Conservation (phyloP, 495 filamentous ascomycete species). For the Penicillium dipodomyicola region DNA sequence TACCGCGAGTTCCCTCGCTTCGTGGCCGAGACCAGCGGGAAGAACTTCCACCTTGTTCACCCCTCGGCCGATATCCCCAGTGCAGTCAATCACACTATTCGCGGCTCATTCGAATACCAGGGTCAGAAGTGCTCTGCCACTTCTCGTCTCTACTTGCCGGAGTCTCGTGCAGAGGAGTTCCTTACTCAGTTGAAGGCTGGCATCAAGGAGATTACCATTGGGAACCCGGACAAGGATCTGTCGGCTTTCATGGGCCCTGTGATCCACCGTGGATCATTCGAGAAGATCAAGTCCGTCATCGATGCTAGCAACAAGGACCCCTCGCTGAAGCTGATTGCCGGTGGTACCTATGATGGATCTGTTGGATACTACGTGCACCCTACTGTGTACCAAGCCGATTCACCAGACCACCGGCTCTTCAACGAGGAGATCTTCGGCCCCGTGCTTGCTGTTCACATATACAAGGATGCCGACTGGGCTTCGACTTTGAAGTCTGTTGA, state of each 20-base stretch:
- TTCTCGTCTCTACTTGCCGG: conserved; percentile 71
- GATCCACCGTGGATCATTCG: conserved; percentile 69
- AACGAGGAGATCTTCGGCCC: conserved; percentile 77
- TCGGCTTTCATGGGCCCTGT: conserved; percentile 74
- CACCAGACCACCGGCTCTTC: conserved; percentile 63
- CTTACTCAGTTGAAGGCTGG: conserved; percentile 47
- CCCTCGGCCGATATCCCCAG: conserved; percentile 69
- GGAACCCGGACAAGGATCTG: conserved; percentile 57
- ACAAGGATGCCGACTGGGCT: conserved; percentile 60
- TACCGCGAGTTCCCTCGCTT: conserved; percentile 78
- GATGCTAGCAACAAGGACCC: conserved; percentile 65
- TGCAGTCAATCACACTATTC: conserved; percentile 75
- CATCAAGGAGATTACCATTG: conserved; percentile 47
- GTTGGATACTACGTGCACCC: conserved; percentile 71
- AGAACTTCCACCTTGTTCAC: conserved; percentile 89
- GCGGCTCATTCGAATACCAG: conserved; percentile 86
- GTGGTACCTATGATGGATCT: conserved; percentile 66
- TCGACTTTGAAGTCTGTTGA: conserved; percentile 57
- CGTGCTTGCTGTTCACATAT: conserved; percentile 66
- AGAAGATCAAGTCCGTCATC: conserved; percentile 65
- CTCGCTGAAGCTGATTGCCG: conserved; percentile 60
- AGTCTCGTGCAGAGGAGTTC: conserved; percentile 64
- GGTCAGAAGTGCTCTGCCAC: conserved; percentile 88
- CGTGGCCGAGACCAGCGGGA: conserved; percentile 84
- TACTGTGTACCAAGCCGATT: conserved; percentile 64